Conservation (phyloP, 176 grass and related monocot genomes). For the Luzula sylvatica region DNA sequence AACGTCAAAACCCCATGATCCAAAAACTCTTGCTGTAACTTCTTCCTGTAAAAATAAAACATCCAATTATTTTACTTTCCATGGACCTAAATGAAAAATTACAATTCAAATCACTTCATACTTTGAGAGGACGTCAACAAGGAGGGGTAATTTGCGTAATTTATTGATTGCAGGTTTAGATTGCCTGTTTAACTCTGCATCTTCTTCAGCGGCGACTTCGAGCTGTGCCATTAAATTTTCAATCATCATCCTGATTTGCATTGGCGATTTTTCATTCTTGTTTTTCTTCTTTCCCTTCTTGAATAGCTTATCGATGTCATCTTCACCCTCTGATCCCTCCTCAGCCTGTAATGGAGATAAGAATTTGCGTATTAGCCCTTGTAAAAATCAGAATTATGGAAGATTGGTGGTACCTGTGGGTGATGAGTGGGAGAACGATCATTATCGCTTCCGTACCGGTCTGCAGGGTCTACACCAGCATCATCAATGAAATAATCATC, state of each 20-base stretch:
- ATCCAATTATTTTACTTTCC: background rate
- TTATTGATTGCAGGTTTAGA: constrained; percentile 95
- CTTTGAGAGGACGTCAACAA: constrained; percentile 95
- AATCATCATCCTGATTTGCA: constrained; percentile 82
- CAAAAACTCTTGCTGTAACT: constrained; percentile 98
- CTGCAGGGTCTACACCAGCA: constrained; percentile 70
- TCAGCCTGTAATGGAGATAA: constrained; percentile 46
- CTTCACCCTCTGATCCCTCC: constrained; percentile 78
- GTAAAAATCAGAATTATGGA: background rate
- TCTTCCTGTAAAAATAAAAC: constrained; percentile 54
- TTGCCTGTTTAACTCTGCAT: constrained; percentile 90
- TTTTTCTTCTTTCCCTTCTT: constrained; percentile 82
- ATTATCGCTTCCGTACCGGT: constrained; percentile 86
- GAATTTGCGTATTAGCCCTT: background rate
- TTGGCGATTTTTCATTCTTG: constrained; percentile 75
- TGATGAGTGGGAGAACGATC: constrained; percentile 49
- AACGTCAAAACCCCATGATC: constrained; percentile 89
- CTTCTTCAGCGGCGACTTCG: constrained; percentile 86
- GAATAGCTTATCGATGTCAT: constrained; percentile 76
- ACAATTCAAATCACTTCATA: constrained; percentile 22
- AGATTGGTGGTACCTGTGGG: constrained; percentile 40
- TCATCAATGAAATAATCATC: constrained; percentile 99
- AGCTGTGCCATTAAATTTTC: constrained; percentile 95
- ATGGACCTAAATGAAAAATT: background rate
- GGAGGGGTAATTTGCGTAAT: constrained; percentile 84